Conservation (phyloP, 768 basidiomycete genomes). For the Hemileccinum rubropunctum region DNA sequence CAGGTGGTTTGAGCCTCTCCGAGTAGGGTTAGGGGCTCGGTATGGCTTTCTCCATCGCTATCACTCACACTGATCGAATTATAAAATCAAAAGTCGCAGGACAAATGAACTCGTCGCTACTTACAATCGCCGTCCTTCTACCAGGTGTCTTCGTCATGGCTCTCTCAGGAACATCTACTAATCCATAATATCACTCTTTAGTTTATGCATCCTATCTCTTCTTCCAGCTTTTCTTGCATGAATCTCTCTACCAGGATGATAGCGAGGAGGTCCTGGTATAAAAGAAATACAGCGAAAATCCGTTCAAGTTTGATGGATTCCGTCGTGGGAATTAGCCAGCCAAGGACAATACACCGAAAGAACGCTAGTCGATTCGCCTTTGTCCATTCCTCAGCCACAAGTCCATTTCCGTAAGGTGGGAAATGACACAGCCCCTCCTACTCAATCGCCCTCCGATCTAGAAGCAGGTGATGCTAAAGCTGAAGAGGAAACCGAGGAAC, state of each 20-base stretch:
- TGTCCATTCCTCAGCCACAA: conserved; percentile 8
- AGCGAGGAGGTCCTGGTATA: conserved; percentile 38
- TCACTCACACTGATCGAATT: neutral
- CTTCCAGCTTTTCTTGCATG: conserved; percentile 80
- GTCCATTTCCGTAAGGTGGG: neutral
- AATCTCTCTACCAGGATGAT: conserved; percentile 58
- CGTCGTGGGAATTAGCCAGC: conserved; percentile 8
- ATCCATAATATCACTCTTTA: conserved; percentile 29
- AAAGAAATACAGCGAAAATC: conserved; percentile 41
- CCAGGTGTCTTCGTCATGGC: conserved; percentile 54
- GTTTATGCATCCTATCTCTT: conserved; percentile 76
- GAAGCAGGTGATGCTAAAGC: conserved; percentile 4
- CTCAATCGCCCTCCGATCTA: conserved; percentile 1
- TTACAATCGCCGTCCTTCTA: conserved; percentile 72
- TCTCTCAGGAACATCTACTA: neutral
- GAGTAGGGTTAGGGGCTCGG: conserved; percentile 77
- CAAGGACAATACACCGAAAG: conserved; percentile 1
- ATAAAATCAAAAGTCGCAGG: conserved; percentile 51
- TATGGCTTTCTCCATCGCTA: conserved; percentile 31
- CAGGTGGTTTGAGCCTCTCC: conserved; percentile 71
- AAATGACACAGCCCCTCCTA: neutral
- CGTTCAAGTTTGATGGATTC: conserved; percentile 28
- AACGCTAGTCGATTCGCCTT: neutral
- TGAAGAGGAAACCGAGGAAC: conserved; percentile 38
- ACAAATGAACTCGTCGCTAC: conserved; percentile 69